Conservation (phyloP, 2,329 filamentous ascomycete species). For the Cercospora sp. region DNA sequence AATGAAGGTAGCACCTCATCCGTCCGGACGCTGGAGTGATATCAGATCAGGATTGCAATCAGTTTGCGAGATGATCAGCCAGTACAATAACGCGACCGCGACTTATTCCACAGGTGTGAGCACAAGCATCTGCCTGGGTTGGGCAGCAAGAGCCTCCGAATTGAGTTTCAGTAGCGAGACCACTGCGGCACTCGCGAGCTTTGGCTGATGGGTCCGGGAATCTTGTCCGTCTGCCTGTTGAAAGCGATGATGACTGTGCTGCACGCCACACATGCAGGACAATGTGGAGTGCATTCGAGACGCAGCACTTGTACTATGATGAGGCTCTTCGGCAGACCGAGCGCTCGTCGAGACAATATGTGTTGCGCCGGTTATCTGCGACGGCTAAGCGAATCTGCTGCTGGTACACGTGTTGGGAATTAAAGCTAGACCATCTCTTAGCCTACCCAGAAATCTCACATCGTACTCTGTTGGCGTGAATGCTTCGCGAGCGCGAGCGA, state of each 20-base stretch:
- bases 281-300: background rate
- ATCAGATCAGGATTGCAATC: background rate
- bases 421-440: background rate
- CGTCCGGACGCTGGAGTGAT: background rate
- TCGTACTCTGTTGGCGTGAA: background rate
- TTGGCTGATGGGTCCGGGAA: background rate
- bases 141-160: background rate
- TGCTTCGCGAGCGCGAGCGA: background rate
- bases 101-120: background rate
- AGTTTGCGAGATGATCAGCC: slow-evolving; percentile 2
- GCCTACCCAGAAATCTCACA: background rate
- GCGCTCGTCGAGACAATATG: background rate
- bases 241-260: background rate
- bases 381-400: background rate
- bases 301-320: background rate
- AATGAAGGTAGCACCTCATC: background rate
- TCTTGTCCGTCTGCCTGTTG: background rate
- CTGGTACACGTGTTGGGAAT: background rate
- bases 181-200: background rate
- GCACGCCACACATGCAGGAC: background rate
- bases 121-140: background rate
- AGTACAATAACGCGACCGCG: background rate
- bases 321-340: background rate
- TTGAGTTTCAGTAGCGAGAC: background rate
- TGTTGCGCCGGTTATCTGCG: background rate